phyloP scores from a whole-genome alignment of 106 monocot species.

The Hemerocallis citrina region DNA sequence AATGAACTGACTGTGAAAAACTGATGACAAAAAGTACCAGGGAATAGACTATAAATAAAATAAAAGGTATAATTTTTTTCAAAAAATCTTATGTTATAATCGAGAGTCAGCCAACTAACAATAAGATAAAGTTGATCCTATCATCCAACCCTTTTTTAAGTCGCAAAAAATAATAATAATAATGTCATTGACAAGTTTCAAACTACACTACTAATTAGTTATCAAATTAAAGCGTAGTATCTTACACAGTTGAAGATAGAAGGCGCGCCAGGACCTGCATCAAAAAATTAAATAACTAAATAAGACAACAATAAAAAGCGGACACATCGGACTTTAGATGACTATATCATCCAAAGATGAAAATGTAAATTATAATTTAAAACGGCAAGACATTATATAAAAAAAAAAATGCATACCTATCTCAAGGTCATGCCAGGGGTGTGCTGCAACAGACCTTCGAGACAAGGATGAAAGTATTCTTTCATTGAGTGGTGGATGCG shows the following conservation, averaged over 20 bases:
- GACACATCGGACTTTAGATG: neutral
- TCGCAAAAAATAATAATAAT: too few species aligned
- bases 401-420: constrained; percentile 25
- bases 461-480: constrained; percentile 23
- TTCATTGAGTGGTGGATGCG: constrained; percentile 25
- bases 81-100: too few species aligned
- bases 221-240: neutral
- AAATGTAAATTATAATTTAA: neutral
- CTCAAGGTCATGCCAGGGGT: constrained; percentile 29
- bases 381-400: neutral
- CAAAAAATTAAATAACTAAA: neutral
- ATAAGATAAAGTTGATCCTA: too few species aligned
- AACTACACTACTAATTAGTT: neutral
- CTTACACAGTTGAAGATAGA: constrained; percentile 85
- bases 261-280: constrained; percentile 84
- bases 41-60: too few species aligned
- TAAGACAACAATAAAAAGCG: neutral
- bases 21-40: too few species aligned
- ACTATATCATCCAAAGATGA: neutral
- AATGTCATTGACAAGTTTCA: neutral
- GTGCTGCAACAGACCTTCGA: constrained; percentile 23
- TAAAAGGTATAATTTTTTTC: too few species aligned
- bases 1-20: too few species aligned
- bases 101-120: too few species aligned
- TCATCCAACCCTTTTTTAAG: too few species aligned